phyloP scores from a whole-genome alignment of 1,139 yeast genomes.

The Taphrina betulina region DNA sequence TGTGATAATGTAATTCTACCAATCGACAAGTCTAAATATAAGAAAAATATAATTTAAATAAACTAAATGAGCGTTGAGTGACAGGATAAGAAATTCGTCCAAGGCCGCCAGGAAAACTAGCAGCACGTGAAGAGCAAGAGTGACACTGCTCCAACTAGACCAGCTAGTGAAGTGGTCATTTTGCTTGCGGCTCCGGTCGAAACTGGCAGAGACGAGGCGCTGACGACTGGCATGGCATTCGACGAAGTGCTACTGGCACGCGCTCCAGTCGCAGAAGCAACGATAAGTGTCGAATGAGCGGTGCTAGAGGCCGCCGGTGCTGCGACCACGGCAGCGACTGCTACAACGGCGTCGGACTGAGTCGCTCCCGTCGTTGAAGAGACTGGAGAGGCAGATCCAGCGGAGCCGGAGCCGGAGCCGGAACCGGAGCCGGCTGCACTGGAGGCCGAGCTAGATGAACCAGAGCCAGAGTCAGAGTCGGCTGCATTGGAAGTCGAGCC shows the following conservation, averaged over 20 bases:
- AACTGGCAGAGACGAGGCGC: background rate
- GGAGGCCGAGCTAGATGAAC: background rate
- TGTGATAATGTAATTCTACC: too few species aligned
- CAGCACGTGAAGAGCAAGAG: too few species aligned
- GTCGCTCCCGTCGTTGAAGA: background rate
- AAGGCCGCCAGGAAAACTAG: too few species aligned
- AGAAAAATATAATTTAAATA: too few species aligned
- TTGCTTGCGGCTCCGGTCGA: slow-evolving; percentile 3
- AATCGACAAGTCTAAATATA: too few species aligned
- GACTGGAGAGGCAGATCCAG: background rate
- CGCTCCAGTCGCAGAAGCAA: background rate
- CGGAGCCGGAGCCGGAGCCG: background rate
- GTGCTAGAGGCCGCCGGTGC: background rate
- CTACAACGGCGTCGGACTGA: background rate
- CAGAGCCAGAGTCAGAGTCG: background rate
- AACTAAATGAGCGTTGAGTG: too few species aligned
- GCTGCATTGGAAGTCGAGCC: background rate
- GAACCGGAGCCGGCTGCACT: background rate
- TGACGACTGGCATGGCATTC: background rate
- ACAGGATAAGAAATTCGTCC: too few species aligned
- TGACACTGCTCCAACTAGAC: too few species aligned
- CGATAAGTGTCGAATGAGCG: background rate
- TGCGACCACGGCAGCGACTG: background rate
- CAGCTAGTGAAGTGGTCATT: background rate
- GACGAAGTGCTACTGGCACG: background rate